Evolutionary conservation across 768 basidiomycete genomes (phyloP), one percentile per base, ranked within the genome.

Genomic region (Pleurotus salmoneostramineus): DNA sequence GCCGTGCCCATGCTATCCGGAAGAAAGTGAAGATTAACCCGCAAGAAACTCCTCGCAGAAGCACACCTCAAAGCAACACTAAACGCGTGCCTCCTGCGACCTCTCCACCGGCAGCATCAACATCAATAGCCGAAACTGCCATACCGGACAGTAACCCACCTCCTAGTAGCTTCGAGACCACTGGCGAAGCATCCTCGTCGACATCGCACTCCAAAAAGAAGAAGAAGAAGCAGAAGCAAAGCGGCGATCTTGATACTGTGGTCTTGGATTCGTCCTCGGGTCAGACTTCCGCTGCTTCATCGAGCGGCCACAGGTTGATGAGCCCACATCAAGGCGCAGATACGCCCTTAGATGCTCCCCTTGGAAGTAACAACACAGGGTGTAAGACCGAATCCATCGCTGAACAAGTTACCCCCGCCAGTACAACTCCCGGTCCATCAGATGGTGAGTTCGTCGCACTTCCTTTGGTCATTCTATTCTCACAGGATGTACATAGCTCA

Each of bases 1-100:
- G 81, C 63, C 77, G 82, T 66, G 80, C 81, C 0, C 72, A 77
- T 21, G 76, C 81, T 3, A 78, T 82, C 60, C 83, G 79, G 68
- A 89, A 86, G 68, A 88, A 83, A 65, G 70, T 72, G 7, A 79
- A 78, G 58, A 61, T 73, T 14, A 43, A 17, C 31, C n/a, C 40
- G 2, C 50, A 12, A n/a, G 50, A 57, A 48, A 8, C 34, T 21
- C 21, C 44, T 6, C 56, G 14, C 42, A 27, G 21, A 27, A 27
- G 57, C 48, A 58, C 14, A 42, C 32, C 47, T 10, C 37, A 40
- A 45, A 45, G 6, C 12, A 17, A 15, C 44, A 27, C 21, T 27
- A 27, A 27, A 27, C 21, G 21, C 21, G 21, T 27, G 21, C 21
- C 21, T 27, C 21, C 21, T 27, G 6, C 21, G n/a, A 17, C 8